These are phyloP conservation scores for Ganoderma boninense DNA, from an alignment of 1,284 basidiomycete genomes.

Conservation along the genomic window DNA sequence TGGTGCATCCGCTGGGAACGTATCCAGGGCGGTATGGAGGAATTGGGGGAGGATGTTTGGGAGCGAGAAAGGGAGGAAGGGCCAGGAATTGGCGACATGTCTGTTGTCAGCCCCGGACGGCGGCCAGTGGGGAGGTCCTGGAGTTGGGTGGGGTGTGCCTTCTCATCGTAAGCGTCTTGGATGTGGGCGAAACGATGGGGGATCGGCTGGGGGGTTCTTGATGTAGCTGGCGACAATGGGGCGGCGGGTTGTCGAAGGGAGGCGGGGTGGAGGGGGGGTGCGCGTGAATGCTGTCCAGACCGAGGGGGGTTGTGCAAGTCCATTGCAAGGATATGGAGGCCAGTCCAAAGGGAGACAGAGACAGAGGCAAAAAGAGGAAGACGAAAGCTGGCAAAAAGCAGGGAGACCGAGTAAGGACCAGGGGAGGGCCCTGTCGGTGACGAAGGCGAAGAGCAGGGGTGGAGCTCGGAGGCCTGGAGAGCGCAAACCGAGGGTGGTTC, in stretches of 20 bases:
- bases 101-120: constrained; percentile 19
- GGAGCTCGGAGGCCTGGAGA: constrained; percentile 24
- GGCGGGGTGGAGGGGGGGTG: constrained; percentile 18
- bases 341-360: constrained; percentile 37
- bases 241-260: constrained; percentile 33
- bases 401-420: neutral
- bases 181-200: constrained; percentile 31
- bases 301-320: constrained; percentile 36
- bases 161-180: constrained; percentile 36
- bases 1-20: constrained; percentile 29
- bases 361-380: constrained; percentile 9
- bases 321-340: constrained; percentile 43
- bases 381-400: constrained; percentile 7
- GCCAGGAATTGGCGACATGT: constrained; percentile 25
- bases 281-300: constrained; percentile 36
- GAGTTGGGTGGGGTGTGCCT: constrained; percentile 29
- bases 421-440: neutral
- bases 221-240: constrained; percentile 25
- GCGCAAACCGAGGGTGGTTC: constrained; percentile 18
- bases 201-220: constrained; percentile 15
- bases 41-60: constrained; percentile 25
- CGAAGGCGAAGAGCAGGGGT: constrained; percentile 17
- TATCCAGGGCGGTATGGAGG: constrained; percentile 32
- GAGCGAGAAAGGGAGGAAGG: constrained; percentile 26
- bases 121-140: constrained; percentile 24